These are phyloP conservation scores for Stipa capillata DNA, from an alignment of 176 grass and related monocot genomes.

Conservation along the genomic window DNA sequence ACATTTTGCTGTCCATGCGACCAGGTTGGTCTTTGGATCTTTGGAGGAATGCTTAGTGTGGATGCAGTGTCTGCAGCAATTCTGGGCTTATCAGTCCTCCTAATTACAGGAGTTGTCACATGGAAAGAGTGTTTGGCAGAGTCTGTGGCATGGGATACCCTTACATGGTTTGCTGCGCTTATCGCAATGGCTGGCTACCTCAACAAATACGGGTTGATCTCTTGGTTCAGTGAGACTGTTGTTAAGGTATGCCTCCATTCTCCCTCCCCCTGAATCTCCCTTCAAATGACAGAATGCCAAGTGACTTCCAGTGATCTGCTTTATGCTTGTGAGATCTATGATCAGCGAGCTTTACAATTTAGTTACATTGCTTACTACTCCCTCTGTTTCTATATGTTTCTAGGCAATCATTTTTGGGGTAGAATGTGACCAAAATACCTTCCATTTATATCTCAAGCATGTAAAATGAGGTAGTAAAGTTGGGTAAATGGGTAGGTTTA, in stretches of 20 bases:
- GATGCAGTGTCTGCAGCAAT: slow-evolving; percentile 94
- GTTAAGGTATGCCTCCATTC: slow-evolving; percentile 69
- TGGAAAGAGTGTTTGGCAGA: slow-evolving; percentile 99
- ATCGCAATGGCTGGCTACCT: slow-evolving; percentile 98
- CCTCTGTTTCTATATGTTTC: too few species aligned
- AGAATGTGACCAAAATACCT: too few species aligned
- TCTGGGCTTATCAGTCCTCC: slow-evolving; percentile 80
- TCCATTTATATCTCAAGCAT: too few species aligned
- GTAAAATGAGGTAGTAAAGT: too few species aligned
- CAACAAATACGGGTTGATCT: slow-evolving; percentile 92
- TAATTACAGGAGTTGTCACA: slow-evolving; percentile 87
- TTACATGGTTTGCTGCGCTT: slow-evolving; percentile 98
- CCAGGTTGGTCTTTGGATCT: slow-evolving; percentile 97
- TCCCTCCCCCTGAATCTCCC: not conserved
- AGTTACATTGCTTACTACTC: not conserved
- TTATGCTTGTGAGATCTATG: not conserved
- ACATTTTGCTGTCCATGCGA: slow-evolving; percentile 19
- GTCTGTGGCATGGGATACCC: slow-evolving; percentile 95
- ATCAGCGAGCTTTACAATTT: not conserved
- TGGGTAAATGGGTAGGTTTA: too few species aligned
- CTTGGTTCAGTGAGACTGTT: slow-evolving; percentile 98
- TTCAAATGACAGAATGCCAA: not conserved
- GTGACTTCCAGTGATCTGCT: not conserved
- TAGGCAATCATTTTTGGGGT: too few species aligned
- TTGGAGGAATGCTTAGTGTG: slow-evolving; percentile 69